Evolutionary conservation across 1,139 yeast species (phyloP).

Genomic region (Candida tetrigidarum): DNA sequence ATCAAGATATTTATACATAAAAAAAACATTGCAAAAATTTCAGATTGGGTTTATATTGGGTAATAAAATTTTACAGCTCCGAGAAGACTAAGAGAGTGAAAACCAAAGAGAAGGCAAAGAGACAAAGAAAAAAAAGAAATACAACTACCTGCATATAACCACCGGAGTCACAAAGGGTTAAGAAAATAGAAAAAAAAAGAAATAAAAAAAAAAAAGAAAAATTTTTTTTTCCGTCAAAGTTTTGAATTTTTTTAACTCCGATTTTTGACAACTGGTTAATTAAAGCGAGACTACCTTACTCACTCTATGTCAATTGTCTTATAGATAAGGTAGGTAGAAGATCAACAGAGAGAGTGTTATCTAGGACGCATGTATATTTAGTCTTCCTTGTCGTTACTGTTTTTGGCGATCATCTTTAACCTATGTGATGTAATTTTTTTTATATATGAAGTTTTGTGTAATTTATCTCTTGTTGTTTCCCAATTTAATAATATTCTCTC

Average conservation of each 20-base stretch:
- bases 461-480: not conserved
- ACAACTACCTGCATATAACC: not conserved
- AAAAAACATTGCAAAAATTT: slow-evolving; percentile 1
- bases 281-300: too few species aligned
- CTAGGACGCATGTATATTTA: too few species aligned
- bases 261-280: too few species aligned
- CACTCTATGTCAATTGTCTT: too few species aligned
- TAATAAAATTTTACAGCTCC: slow-evolving; percentile 3
- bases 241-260: too few species aligned
- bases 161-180: not conserved
- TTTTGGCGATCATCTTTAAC: too few species aligned
- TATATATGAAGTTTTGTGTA: slow-evolving; percentile 3
- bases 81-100: not conserved
- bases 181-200: not conserved
- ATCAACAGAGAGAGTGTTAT: too few species aligned
- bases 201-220: not conserved
- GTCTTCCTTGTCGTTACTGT: too few species aligned
- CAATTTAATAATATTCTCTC: not conserved
- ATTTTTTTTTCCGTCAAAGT: not conserved
- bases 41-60: too few species aligned
- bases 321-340: too few species aligned
- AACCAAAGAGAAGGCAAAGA: too few species aligned
- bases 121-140: not conserved
- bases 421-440: too few species aligned
- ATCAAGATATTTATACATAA: not conserved